phyloP scores from a whole-genome alignment of 192 early-diverging fungal species.

The Coemansia sp. region DNA sequence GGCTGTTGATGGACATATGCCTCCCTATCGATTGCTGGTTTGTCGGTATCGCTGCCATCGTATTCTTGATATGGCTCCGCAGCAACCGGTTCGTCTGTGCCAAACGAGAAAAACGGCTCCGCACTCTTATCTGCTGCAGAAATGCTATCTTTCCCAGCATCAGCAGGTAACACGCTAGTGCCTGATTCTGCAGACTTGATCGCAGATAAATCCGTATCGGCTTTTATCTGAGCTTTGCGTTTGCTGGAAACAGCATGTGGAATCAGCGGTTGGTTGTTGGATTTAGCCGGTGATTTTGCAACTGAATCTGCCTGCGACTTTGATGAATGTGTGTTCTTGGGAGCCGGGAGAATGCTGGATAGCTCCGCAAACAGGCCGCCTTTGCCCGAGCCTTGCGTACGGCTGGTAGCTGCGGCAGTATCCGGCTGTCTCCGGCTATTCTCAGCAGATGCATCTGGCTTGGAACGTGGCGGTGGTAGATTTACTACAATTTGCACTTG shows the following conservation, averaged over 20 bases:
- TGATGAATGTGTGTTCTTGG: constrained; percentile 29
- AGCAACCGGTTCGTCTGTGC: neutral
- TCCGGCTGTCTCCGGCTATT: neutral
- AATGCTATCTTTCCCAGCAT: neutral
- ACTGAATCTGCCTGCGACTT: neutral
- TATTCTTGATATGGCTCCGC: constrained; percentile 2
- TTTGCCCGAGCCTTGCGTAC: neutral
- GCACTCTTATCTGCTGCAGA: neutral
- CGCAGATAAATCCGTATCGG: neutral
- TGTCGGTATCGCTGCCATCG: constrained; percentile 1
- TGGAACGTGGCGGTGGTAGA: constrained; percentile 9
- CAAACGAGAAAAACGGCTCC: constrained; percentile 10
- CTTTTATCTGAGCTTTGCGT: constrained; percentile 15
- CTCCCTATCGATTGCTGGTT: constrained; percentile 1
- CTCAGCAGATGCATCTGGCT: neutral
- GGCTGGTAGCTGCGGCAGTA: neutral
- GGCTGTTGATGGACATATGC: neutral
- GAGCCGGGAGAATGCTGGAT: constrained; percentile 40
- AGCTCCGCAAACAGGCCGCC: constrained; percentile 39
- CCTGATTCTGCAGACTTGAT: neutral
- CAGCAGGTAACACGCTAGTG: neutral
- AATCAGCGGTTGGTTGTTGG: constrained; percentile 13
- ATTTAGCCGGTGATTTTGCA: neutral
- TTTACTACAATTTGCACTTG: constrained; percentile 33
- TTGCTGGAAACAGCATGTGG: constrained; percentile 42